These are phyloP conservation scores for Podospora fimiseda DNA, from an alignment of 495 filamentous ascomycete species.

Conservation along the genomic window DNA sequence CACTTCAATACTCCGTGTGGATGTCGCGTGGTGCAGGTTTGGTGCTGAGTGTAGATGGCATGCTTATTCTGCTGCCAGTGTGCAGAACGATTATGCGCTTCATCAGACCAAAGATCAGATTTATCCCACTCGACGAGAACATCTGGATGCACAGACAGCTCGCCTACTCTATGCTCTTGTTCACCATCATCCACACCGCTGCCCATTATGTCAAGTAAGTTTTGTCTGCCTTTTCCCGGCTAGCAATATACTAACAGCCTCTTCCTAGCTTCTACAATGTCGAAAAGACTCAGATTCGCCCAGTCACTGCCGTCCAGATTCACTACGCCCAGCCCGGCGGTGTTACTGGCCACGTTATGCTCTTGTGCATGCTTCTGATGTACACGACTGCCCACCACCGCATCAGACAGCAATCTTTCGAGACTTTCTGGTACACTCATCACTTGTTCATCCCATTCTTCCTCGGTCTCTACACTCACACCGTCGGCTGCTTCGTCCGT, in stretches of 20 bases:
- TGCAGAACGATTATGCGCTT: slow-evolving; percentile 82
- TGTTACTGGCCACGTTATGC: slow-evolving; percentile 96
- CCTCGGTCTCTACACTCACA: slow-evolving; percentile 90
- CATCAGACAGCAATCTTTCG: slow-evolving; percentile 93
- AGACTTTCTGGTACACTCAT: slow-evolving; percentile 99
- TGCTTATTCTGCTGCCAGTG: slow-evolving; percentile 87
- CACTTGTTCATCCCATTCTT: slow-evolving; percentile 96
- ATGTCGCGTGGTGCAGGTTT: slow-evolving; percentile 89
- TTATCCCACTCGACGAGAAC: slow-evolving; percentile 87
- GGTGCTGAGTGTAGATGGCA: slow-evolving; percentile 71
- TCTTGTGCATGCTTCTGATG: slow-evolving; percentile 97
- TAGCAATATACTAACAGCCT: slow-evolving; percentile 19
- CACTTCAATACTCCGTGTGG: slow-evolving; percentile 84
- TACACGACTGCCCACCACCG: slow-evolving; percentile 91
- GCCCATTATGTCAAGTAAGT: slow-evolving; percentile 95
- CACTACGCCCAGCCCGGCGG: slow-evolving; percentile 87
- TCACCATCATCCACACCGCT: slow-evolving; percentile 66
- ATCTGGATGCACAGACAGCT: slow-evolving; percentile 96
- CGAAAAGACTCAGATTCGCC: slow-evolving; percentile 76
- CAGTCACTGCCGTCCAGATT: slow-evolving; percentile 78
- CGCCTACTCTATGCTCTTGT: slow-evolving; percentile 82
- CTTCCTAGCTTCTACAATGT: slow-evolving; percentile 82
- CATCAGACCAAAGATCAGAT: slow-evolving; percentile 80
- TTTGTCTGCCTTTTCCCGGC: neutral
- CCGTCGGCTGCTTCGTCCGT: slow-evolving; percentile 91